phyloP scores from a whole-genome alignment of 2,329 filamentous ascomycete genomes.

The Rhytidhysteron rufulum region DNA sequence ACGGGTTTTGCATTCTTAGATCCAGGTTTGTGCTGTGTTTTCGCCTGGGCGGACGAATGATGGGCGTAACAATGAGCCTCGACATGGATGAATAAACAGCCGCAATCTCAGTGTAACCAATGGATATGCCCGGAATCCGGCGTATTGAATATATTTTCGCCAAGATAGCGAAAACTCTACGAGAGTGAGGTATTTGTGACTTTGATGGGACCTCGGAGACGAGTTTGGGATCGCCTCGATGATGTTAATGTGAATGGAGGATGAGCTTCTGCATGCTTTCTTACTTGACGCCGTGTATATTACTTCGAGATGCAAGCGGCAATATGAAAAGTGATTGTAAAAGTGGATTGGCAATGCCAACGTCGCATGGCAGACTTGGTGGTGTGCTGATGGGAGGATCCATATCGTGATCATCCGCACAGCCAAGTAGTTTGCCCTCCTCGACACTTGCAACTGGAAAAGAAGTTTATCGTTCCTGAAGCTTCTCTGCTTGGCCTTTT shows the following conservation, averaged over 20 bases:
- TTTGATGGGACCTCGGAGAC: too few relatives aligned
- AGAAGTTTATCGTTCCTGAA: background rate
- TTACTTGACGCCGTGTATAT: too few relatives aligned
- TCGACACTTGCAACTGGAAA: background rate
- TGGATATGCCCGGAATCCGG: conserved; percentile 5
- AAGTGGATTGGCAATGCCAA: too few relatives aligned
- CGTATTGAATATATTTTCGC: conserved; percentile 14
- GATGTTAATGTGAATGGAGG: too few relatives aligned
- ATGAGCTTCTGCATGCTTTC: too few relatives aligned
- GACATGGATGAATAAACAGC: conserved; percentile 7
- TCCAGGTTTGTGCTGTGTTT: conserved; percentile 7
- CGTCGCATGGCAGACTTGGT: too few relatives aligned
- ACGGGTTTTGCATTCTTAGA: conserved; percentile 6
- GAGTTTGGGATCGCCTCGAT: too few relatives aligned
- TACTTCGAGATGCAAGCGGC: too few relatives aligned
- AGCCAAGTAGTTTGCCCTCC: too few relatives aligned
- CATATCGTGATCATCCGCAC: too few relatives aligned
- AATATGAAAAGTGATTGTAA: too few relatives aligned
- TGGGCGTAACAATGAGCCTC: conserved; percentile 6
- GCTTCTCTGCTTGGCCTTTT: background rate
- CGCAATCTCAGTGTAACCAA: conserved; percentile 10
- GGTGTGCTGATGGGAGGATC: too few relatives aligned
- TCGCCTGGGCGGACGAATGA: conserved; percentile 7
- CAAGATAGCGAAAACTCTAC: conserved; percentile 5
- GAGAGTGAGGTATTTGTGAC: conserved; percentile 12